Conservation (phyloP, 208 protist genomes). For the Blechomonas ayalai region DNA sequence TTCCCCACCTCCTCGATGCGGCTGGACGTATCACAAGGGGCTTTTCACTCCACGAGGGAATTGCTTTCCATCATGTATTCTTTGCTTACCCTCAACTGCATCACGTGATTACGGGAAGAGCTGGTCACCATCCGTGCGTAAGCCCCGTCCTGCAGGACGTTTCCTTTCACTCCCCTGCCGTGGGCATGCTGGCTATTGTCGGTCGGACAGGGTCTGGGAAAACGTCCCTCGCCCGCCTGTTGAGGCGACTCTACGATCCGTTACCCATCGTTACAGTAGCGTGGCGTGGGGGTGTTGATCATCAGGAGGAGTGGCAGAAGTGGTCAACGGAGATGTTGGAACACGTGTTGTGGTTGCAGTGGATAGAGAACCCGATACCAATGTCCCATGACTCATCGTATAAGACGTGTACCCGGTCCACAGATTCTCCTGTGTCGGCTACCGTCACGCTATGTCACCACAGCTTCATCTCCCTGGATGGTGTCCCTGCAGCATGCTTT, state of each 20-base stretch:
- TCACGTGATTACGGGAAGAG: constrained; percentile 7
- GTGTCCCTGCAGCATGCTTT: constrained; percentile 49
- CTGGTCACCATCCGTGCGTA: no score
- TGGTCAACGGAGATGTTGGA: constrained; percentile 8
- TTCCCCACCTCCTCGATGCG: constrained; percentile 27
- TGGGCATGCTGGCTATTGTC: constrained; percentile 50
- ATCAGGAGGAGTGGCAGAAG: constrained; percentile 1
- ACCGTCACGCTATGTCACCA: not conserved
- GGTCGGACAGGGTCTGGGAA: constrained; percentile 80
- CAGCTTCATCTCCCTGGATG: constrained; percentile 29
- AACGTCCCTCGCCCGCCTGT: constrained; percentile 48
- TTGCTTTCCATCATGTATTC: constrained; percentile 40
- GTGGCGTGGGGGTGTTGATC: not conserved
- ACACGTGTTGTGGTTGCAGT: constrained; percentile 18
- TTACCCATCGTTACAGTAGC: constrained; percentile 11
- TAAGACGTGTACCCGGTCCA: not conserved
- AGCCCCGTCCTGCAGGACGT: constrained; percentile 17
- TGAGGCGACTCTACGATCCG: constrained; percentile 73
- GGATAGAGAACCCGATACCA: constrained; percentile 19
- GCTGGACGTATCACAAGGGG: constrained; percentile 34
- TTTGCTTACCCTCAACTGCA: constrained; percentile 67
- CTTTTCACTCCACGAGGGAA: constrained; percentile 23
- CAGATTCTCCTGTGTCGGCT: not conserved
- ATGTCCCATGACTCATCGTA: not conserved
- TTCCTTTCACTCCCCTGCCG: constrained; percentile 11